phyloP scores from a whole-genome alignment of 352 stramenopile species.

The Globisporangium cederbergense region DNA sequence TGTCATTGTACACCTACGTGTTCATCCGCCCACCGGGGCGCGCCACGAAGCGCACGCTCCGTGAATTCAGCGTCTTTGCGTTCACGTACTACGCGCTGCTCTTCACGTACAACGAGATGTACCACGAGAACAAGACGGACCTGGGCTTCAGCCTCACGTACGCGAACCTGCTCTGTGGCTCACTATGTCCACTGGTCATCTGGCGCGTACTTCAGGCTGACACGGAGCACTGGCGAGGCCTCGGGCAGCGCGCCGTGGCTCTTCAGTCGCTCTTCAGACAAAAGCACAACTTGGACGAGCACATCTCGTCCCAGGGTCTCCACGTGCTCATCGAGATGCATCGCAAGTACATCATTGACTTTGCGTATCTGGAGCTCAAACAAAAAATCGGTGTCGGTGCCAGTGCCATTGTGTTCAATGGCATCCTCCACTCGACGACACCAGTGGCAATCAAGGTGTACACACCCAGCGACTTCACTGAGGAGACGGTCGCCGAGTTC shows the following conservation, averaged over 20 bases:
- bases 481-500: conserved; percentile 70
- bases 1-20: conserved; percentile 29
- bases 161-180: conserved; percentile 23
- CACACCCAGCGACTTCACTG: conserved; percentile 47
- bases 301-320: conserved; percentile 49
- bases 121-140: conserved; percentile 21
- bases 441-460: conserved; percentile 58
- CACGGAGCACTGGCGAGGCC: conserved; percentile 47
- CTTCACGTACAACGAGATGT: conserved; percentile 32
- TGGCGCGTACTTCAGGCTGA: conserved; percentile 45
- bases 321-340: conserved; percentile 73
- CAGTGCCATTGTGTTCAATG: conserved; percentile 50
- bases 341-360: conserved; percentile 72
- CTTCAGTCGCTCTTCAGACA: conserved; percentile 30
- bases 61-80: not conserved
- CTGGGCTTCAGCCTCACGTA: conserved; percentile 31
- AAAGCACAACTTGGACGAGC: conserved; percentile 32
- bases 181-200: conserved; percentile 29
- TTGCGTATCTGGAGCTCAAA: conserved; percentile 56
- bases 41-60: conserved; percentile 3
- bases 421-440: conserved; percentile 33
- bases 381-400: conserved; percentile 46
- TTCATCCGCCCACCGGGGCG: not conserved
- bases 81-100: conserved; percentile 28
- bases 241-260: conserved; percentile 26